Percentiles rank a stretch among this genome's conserved stretches.
These are phyloP conservation scores for Blastobotrys aristatus DNA, from an alignment of 1,139 yeast species.

Conservation along the genomic window DNA sequence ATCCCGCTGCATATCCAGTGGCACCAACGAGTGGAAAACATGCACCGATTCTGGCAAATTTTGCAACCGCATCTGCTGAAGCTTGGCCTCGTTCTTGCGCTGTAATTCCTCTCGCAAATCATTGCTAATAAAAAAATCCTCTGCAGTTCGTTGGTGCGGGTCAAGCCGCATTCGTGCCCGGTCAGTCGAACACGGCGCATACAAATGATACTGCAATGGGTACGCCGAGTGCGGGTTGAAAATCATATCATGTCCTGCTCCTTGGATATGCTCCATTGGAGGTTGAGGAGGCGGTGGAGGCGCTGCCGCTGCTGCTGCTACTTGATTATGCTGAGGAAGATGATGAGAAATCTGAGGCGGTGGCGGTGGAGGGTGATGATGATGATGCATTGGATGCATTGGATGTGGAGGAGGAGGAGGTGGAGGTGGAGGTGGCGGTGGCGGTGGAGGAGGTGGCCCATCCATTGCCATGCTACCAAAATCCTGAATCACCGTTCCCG, in stretches of 20 bases:
- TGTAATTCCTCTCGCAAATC: slow-evolving; percentile 68
- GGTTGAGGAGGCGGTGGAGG: slow-evolving; percentile 16
- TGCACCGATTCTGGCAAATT: slow-evolving; percentile 73
- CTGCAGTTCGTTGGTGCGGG: slow-evolving; percentile 67
- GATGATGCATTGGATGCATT: slow-evolving; percentile 6
- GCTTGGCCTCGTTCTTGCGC: slow-evolving; percentile 72
- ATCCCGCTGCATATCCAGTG: slow-evolving; percentile 63
- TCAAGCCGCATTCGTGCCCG: slow-evolving; percentile 38
- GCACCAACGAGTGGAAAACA: slow-evolving; percentile 79
- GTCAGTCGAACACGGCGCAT: slow-evolving; percentile 78
- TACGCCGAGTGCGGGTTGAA: slow-evolving; percentile 33
- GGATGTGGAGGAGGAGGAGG: slow-evolving; percentile 11
- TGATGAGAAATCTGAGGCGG: slow-evolving; percentile 12
- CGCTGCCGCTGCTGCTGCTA: too few species aligned
- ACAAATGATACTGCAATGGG: slow-evolving; percentile 80
- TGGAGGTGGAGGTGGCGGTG: slow-evolving; percentile 13
- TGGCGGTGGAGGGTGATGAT: slow-evolving; percentile 14
- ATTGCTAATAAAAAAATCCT: slow-evolving; percentile 66
- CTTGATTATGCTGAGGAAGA: slow-evolving; percentile 13
- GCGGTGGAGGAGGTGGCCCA: neutral
- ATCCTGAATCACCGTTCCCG: slow-evolving; percentile 12
- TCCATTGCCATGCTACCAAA: slow-evolving; percentile 12
- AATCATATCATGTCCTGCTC: slow-evolving; percentile 19
- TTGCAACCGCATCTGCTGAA: slow-evolving; percentile 61
- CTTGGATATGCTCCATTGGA: slow-evolving; percentile 11